A percentile compares a stretch with the other conserved stretches of the same genome.
These are phyloP conservation scores for Fusarium sp. DNA, from an alignment of 2,329 filamentous ascomycete genomes.

Conservation along the genomic window DNA sequence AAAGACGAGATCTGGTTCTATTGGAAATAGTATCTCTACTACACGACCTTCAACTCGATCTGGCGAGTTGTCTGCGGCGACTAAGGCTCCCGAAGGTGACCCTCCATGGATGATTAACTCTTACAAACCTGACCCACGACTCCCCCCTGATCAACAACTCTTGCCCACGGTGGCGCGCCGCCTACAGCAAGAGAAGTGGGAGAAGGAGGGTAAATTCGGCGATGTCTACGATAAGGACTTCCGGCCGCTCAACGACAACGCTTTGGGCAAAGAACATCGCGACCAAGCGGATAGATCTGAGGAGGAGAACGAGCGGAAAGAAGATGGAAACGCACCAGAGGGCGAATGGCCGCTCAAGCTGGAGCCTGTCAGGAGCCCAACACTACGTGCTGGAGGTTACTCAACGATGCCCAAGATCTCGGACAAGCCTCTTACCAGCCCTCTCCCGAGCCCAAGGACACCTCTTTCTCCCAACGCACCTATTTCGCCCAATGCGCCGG, in stretches of 20 bases:
- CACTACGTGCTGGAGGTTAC: conserved; percentile 61
- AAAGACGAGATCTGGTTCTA: conserved; percentile 70
- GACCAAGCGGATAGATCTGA: conserved; percentile 53
- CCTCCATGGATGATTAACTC: conserved; percentile 95
- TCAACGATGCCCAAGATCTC: conserved; percentile 72
- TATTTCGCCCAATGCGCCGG: conserved; percentile 27
- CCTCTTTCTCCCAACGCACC: conserved; percentile 53
- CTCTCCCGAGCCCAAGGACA: conserved; percentile 59
- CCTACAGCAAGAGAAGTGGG: conserved; percentile 95
- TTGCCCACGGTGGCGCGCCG: conserved; percentile 92
- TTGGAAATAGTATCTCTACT: conserved; percentile 57
- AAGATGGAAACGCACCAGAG: conserved; percentile 24
- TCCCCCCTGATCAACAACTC: conserved; percentile 95
- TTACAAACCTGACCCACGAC: conserved; percentile 93
- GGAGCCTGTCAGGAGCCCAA: conserved; percentile 60
- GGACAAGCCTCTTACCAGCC: conserved; percentile 50
- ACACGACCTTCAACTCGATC: conserved; percentile 71
- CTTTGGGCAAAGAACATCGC: conserved; percentile 55
- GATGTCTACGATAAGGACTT: conserved; percentile 90
- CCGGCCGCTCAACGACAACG: conserved; percentile 79
- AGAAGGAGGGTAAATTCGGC: conserved; percentile 87
- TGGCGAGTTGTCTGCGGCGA: conserved; percentile 61
- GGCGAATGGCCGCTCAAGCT: conserved; percentile 71
- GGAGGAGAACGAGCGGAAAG: conserved; percentile 21
- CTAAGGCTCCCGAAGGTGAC: conserved; percentile 87